Conservation (phyloP, 164 flowering plant genomes). For the Aristolochia fimbriata region DNA sequence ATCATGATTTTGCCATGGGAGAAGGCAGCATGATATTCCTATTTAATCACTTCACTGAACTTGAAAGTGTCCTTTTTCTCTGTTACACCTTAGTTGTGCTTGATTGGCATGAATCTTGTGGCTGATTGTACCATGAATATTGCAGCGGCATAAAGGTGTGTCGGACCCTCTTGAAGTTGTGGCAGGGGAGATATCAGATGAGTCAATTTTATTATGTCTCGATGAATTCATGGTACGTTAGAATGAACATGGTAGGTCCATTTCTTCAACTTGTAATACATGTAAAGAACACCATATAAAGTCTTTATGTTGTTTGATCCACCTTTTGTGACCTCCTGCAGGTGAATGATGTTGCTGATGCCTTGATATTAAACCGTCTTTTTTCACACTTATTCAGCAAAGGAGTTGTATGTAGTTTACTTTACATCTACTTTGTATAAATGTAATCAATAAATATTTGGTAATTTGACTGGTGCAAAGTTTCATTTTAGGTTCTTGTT, state of each 20-base stretch:
- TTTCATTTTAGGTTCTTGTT: conserved; percentile 66
- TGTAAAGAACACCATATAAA: conserved; percentile 1
- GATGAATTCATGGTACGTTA: conserved; percentile 92
- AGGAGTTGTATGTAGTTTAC: conserved; percentile 58
- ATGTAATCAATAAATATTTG: too few relatives aligned
- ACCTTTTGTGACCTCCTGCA: conserved; percentile 12
- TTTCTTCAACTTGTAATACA: conserved; percentile 5
- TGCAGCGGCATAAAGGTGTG: conserved; percentile 85
- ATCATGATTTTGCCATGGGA: not conserved
- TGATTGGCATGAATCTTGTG: conserved; percentile 2
- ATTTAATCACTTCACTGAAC: not conserved
- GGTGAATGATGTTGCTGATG: conserved; percentile 99
- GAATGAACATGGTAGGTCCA: conserved; percentile 1
- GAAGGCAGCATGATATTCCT: not conserved
- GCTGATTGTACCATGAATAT: conserved; percentile 5
- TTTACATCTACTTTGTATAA: too few relatives aligned
- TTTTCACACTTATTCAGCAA: conserved; percentile 71
- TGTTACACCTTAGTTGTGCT: not conserved
- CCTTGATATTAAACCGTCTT: conserved; percentile 88
- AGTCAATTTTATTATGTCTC: conserved; percentile 76
- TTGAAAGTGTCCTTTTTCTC: not conserved
- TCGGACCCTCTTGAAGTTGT: conserved; percentile 97
- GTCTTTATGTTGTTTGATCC: conserved; percentile 2
- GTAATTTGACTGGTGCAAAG: too few relatives aligned
- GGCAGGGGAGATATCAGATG: conserved; percentile 92